Evolutionary conservation across 495 filamentous ascomycete species (phyloP), one percentile per base, ranked within the genome.

Genomic region (Annulohypoxylon maeteangense): DNA sequence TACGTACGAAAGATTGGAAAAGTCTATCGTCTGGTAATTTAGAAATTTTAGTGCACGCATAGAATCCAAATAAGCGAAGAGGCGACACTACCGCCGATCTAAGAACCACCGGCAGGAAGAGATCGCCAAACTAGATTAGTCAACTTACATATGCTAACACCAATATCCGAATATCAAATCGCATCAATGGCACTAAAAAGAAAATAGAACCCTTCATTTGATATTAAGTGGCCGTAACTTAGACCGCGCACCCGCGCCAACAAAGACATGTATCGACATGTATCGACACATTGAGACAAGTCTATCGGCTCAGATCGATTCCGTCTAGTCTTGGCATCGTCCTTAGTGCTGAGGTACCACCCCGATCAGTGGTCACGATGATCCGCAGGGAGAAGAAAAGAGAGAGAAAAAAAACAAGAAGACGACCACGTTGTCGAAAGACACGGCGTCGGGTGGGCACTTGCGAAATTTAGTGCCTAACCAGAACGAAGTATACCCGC

Each of bases 61-160:
- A 3, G 7, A 25, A 25, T 14, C 11, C 14, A 44, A 44, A 59
- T 56, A 48, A 22, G 40, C 56, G 56, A 45, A 44, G 57, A 56
- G 50, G 38, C 54, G 59, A 55, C 31, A 34, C 22, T 63, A 42
- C 58, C 31, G 27, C 47, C 38, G 44, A 67, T 67, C 57, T 36
- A 61, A 16, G 20, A 63, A 64, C 20, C 67, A 51, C 60, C 64
- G 48, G 59, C 40, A 44, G 42, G 47, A 47, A 47, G 56, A 71
- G 68, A 71, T 71, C 68, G 54, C 51, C 64, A 22, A 53, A 11
- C 55, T 68, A 65, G 54, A 25, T 32, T 51, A 3, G 42, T 51
- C 6, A 14, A 48, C 45, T 31, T 50, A 36, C 34, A 7, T 29
- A 29, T 6, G 6, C 27, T 29, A 29, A 29, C 27, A 3, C 6